Base-by-base conservation (phyloP, 805 yeast species). In the Nakazawaea ambrosiae region DNA sequence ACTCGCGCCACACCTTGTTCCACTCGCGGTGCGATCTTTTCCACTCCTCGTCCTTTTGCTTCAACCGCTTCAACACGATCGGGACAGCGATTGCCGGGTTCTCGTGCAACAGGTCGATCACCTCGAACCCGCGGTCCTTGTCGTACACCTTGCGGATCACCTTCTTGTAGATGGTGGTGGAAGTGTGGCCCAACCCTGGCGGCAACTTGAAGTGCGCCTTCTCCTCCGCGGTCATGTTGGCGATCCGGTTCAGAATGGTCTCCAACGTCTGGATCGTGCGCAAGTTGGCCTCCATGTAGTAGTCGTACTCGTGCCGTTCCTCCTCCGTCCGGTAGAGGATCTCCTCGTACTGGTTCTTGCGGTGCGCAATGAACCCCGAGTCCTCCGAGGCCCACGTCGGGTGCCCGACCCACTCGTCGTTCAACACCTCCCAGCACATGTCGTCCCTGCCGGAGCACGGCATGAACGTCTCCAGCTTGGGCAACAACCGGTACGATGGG, bases 341-440 rank as follows among this genome's bases (percentile, higher is more conserved):
- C 58, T 92, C 99, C 60, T 92, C 99, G 57, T 90, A 92, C 63
- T 92, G 98, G 56, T 92, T 92, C 61, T 92, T 92, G 47, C 97
- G 77, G 58, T 92, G 99, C n/a, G 98, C 96, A 55, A 92, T 89
- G 51, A 90, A 92, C 0, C 98, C 99, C 10, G 96, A 85, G 58
- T 92, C 99, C 58, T 92, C 99, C 0, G 97, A 90, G 4, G 97
- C 98, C 99, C 99, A 92, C n/a, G 96, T 94, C 17, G 99, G 99
- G 60, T 92, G 97, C 5, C 97, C 96, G 25, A 92, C 97, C 97
- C 97, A 92, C 60, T 90, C 97, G 58, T 92, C 98, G 59, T 92
- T 92, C 49, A 92, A 70, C 12, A 92, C 96, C 54, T 90, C 97
- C 97, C 97, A 90, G 57, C 98, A 92, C 89, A 92, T 84, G 50